phyloP scores from a whole-genome alignment of 2,329 filamentous ascomycete species.

The Penicillium sp. region DNA sequence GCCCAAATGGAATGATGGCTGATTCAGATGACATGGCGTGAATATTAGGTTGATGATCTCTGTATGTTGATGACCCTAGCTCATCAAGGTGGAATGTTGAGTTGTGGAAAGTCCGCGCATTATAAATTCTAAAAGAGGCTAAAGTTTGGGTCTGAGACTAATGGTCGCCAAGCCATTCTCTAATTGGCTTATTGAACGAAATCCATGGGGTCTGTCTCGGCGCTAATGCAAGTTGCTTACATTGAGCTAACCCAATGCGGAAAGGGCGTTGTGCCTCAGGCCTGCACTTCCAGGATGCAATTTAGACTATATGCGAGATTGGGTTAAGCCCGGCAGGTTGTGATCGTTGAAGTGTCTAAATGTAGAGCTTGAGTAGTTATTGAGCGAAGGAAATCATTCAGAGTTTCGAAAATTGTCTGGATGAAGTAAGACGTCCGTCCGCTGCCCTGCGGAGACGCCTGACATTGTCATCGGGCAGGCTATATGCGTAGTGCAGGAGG shows the following conservation, averaged over 20 bases:
- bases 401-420: too few relatives aligned
- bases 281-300: neutral
- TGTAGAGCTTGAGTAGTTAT: too few relatives aligned
- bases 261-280: neutral
- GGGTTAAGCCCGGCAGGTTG: neutral
- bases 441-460: too few relatives aligned
- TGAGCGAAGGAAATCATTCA: too few relatives aligned
- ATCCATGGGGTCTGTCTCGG: neutral
- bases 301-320: neutral
- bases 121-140: neutral
- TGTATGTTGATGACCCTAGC: neutral
- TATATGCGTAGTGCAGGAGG: conserved; percentile 24
- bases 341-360: too few relatives aligned
- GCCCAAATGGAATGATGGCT: conserved; percentile 4
- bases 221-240: conserved; percentile 4
- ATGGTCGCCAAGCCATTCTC: neutral
- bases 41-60: neutral
- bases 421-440: too few relatives aligned
- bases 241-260: neutral
- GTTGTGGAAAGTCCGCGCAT: neutral
- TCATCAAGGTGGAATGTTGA: neutral
- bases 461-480: neutral
- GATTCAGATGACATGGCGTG: neutral
- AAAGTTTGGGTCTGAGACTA: neutral
- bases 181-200: neutral